Conservation (phyloP, 2,329 filamentous ascomycete genomes). For the Lasiodiplodia gonubiensis region DNA sequence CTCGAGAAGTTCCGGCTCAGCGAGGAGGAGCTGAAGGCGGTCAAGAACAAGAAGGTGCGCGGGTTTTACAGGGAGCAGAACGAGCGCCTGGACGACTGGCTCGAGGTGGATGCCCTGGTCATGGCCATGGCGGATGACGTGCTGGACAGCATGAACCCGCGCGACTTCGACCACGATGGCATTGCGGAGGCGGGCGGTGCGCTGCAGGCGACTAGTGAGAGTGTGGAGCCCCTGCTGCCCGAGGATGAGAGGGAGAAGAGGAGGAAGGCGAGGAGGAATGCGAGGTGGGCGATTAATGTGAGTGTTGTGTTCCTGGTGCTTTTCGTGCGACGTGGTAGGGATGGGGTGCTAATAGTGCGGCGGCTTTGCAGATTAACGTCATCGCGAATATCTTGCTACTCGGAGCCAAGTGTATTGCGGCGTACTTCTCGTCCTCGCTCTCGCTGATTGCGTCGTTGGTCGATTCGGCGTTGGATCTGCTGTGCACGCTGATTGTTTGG, state of each 20-base stretch:
- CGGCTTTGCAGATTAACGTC: slow-evolving; percentile 58
- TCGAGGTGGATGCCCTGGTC: slow-evolving; percentile 64
- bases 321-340: too few relatives aligned
- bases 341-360: not conserved
- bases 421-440: slow-evolving; percentile 62
- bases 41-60: slow-evolving; percentile 60
- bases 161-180: slow-evolving; percentile 62
- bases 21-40: slow-evolving; percentile 52
- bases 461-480: slow-evolving; percentile 65
- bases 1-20: slow-evolving; percentile 54
- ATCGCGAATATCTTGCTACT: slow-evolving; percentile 65
- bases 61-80: slow-evolving; percentile 63
- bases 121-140: slow-evolving; percentile 60
- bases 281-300: slow-evolving; percentile 63
- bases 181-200: slow-evolving; percentile 57
- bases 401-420: slow-evolving; percentile 61
- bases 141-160: slow-evolving; percentile 64
- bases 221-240: slow-evolving; percentile 61
- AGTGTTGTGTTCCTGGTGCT: slow-evolving; percentile 24
- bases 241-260: slow-evolving; percentile 60
- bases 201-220: slow-evolving; percentile 55
- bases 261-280: slow-evolving; percentile 53
- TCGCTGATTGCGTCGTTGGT: slow-evolving; percentile 67
- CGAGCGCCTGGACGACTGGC: slow-evolving; percentile 61
- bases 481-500: slow-evolving; percentile 67